phyloP scores from a whole-genome alignment of 129 eudicot genomes.

The Flaveria sonorensis region DNA sequence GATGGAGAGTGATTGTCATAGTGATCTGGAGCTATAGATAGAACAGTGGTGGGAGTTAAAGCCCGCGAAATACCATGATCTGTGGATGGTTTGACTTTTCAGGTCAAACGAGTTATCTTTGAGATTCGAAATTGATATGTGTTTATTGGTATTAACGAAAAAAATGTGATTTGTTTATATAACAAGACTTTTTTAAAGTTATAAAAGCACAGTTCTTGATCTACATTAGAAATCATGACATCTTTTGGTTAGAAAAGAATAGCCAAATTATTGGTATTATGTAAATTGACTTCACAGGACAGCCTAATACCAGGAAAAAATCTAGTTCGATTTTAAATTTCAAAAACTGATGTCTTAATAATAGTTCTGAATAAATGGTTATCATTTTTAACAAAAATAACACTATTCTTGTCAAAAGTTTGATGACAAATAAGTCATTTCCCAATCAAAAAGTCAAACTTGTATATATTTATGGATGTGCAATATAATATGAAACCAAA shows the following conservation, averaged over 20 bases:
- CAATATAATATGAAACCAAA: conserved; percentile 13
- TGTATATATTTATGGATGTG: not conserved
- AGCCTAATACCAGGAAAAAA: not conserved
- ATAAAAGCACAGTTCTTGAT: not conserved
- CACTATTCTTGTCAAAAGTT: conserved; percentile 16
- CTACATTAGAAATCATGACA: conserved; percentile 9
- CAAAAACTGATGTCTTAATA: not conserved
- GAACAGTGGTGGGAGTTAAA: conserved; percentile 29
- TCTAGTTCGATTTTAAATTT: not conserved
- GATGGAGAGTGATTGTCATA: conserved; percentile 23
- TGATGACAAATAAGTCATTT: conserved; percentile 12
- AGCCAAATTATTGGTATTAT: conserved; percentile 13
- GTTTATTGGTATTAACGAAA: not conserved
- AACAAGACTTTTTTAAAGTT: not conserved
- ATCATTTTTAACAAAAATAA: not conserved
- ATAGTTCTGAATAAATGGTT: not conserved
- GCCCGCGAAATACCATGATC: conserved; percentile 35
- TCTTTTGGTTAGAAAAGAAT: conserved; percentile 1
- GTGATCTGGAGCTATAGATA: conserved; percentile 40
- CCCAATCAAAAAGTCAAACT: conserved; percentile 16
- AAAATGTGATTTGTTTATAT: not conserved
- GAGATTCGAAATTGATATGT: not conserved
- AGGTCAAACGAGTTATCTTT: conserved; percentile 20
- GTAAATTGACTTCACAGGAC: conserved; percentile 19
- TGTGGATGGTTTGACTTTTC: conserved; percentile 31